These are phyloP conservation scores for Talaromyces sp. DNA, from an alignment of 2,329 filamentous ascomycete genomes.

Conservation along the genomic window DNA sequence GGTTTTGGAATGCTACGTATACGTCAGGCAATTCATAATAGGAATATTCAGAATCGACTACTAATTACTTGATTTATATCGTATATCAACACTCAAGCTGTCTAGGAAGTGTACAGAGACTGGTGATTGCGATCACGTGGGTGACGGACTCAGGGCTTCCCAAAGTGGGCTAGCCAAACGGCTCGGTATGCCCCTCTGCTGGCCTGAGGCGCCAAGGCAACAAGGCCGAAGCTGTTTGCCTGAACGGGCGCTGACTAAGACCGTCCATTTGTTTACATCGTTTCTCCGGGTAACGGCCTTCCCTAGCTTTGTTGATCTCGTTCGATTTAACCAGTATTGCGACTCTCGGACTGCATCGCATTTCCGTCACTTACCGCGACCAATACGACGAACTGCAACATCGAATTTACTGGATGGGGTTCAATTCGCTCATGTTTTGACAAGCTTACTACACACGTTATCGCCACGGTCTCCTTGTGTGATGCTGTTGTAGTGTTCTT, in stretches of 20 bases:
- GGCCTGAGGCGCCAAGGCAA: constrained; percentile 7
- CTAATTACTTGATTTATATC: not conserved
- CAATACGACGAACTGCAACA: not conserved
- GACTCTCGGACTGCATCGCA: not conserved
- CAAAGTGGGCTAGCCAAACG: constrained; percentile 9
- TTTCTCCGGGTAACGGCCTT: constrained; percentile 18
- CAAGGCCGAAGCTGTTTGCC: not conserved
- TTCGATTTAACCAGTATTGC: not conserved
- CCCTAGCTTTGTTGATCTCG: not conserved
- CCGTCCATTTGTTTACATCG: constrained; percentile 16
- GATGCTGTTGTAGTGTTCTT: not conserved
- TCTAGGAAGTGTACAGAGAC: not conserved
- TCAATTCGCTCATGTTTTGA: not conserved
- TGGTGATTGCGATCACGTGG: not conserved
- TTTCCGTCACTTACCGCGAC: not conserved
- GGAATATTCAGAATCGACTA: not conserved
- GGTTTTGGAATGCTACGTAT: not conserved
- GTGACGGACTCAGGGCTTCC: not conserved
- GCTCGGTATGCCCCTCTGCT: not conserved
- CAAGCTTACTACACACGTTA: not conserved
- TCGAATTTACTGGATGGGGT: not conserved
- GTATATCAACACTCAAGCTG: not conserved
- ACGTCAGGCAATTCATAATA: not conserved
- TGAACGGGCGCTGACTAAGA: constrained; percentile 13
- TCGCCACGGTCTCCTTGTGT: not conserved